These are phyloP conservation scores for Cystobasidium pallidum DNA, from an alignment of 1,284 basidiomycete genomes.

Conservation along the genomic window DNA sequence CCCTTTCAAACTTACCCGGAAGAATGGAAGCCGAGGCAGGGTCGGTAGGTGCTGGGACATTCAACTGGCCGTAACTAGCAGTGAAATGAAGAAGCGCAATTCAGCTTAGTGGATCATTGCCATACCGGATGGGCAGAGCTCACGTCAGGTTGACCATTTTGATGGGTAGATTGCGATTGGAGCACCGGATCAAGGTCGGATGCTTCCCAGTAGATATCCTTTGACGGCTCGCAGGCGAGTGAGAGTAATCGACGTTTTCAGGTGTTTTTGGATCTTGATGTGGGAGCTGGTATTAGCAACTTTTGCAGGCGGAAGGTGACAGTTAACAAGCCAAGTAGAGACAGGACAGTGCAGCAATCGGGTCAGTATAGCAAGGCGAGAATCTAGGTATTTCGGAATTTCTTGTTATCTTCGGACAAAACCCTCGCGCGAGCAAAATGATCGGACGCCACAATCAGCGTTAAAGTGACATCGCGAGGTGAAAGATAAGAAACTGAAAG, in stretches of 20 bases:
- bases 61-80: slow-evolving; percentile 39
- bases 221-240: too few species aligned
- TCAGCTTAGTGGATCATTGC: neutral
- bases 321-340: too few species aligned
- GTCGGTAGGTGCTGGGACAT: slow-evolving; percentile 12
- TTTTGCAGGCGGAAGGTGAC: neutral
- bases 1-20: slow-evolving; percentile 28
- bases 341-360: too few species aligned
- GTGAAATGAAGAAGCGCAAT: neutral
- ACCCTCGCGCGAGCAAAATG: neutral
- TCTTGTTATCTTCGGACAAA: too few species aligned
- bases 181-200: too few species aligned
- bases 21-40: slow-evolving; percentile 20
- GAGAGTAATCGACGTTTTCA: neutral
- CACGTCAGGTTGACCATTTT: slow-evolving; percentile 44
- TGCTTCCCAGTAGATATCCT: too few species aligned
- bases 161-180: neutral
- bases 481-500: slow-evolving; percentile 18
- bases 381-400: neutral
- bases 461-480: slow-evolving; percentile 16
- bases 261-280: neutral
- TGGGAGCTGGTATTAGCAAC: neutral
- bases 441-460: slow-evolving; percentile 18
- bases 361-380: too few species aligned
- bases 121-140: neutral